These are phyloP conservation scores for Huntiella abstrusa DNA, from an alignment of 2,329 filamentous ascomycete species.

Conservation along the genomic window DNA sequence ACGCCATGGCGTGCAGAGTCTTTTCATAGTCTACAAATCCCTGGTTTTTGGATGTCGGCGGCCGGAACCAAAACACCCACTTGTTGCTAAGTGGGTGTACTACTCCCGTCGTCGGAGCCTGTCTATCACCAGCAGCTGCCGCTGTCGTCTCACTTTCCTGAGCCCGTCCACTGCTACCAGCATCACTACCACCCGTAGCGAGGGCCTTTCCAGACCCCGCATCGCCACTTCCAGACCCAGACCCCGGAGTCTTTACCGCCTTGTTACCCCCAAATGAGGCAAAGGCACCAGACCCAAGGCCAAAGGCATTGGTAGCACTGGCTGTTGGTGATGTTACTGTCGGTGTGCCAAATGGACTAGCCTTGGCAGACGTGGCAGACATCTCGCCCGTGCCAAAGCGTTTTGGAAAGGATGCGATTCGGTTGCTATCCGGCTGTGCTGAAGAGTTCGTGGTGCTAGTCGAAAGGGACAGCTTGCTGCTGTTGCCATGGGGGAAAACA, in stretches of 20 bases:
- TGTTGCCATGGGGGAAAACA: conserved; percentile 13
- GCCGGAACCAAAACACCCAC: conserved; percentile 96
- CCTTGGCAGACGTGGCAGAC: conserved; percentile 42
- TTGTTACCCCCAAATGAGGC: conserved; percentile 63
- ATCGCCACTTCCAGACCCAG: too few relatives aligned
- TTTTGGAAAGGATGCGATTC: conserved; percentile 47
- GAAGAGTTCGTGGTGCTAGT: conserved; percentile 43
- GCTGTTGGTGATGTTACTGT: conserved; percentile 59
- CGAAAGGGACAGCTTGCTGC: conserved; percentile 75
- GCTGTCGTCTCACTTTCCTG: not conserved
- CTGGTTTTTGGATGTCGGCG: conserved; percentile 89
- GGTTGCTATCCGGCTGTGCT: conserved; percentile 25
- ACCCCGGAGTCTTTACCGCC: conserved; percentile 46
- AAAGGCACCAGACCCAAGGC: conserved; percentile 84
- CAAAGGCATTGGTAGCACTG: conserved; percentile 62
- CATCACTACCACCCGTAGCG: conserved; percentile 37
- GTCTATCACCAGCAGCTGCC: conserved; percentile 4
- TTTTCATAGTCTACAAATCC: conserved; percentile 83
- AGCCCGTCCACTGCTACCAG: conserved; percentile 22
- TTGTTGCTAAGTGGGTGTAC: conserved; percentile 52
- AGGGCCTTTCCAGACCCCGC: conserved; percentile 67
- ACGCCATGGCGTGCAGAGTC: conserved; percentile 72
- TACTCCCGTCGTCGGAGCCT: conserved; percentile 22
- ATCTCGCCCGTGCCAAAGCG: conserved; percentile 48
- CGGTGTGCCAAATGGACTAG: conserved; percentile 61